These are phyloP conservation scores for Xylariaceae sp. DNA, from an alignment of 2,329 filamentous ascomycete species.

Conservation along the genomic window DNA sequence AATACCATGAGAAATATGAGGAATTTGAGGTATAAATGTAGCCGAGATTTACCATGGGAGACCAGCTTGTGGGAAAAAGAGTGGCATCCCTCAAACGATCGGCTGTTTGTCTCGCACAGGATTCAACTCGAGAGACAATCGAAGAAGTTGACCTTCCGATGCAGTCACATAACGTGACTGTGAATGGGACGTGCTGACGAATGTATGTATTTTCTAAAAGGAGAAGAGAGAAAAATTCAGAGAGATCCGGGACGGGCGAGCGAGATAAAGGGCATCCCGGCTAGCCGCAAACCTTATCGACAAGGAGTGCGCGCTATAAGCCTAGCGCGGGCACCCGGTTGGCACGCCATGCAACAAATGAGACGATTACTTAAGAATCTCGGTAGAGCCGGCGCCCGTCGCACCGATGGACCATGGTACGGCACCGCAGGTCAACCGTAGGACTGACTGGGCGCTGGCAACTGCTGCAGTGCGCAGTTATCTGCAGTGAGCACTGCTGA, in stretches of 20 bases:
- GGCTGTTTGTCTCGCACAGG: conserved; percentile 34
- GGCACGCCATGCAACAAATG: too few relatives aligned
- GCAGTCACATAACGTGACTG: conserved; percentile 25
- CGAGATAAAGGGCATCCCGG: not conserved
- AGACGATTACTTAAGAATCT: too few relatives aligned
- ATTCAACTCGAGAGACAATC: conserved; percentile 29
- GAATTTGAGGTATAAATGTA: conserved; percentile 21
- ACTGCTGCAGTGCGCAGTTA: too few relatives aligned
- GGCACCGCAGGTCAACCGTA: too few relatives aligned
- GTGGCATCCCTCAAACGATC: conserved; percentile 35
- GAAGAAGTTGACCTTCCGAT: conserved; percentile 22
- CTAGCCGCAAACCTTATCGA: not conserved
- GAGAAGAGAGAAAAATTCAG: conserved; percentile 5
- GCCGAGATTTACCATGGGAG: conserved; percentile 36
- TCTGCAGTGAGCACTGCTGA: too few relatives aligned
- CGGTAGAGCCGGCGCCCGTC: too few relatives aligned
- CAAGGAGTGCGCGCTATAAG: not conserved
- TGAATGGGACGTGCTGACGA: conserved; percentile 32
- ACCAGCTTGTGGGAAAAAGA: conserved; percentile 27
- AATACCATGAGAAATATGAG: not conserved
- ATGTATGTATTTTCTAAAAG: conserved; percentile 26
- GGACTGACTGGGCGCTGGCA: too few relatives aligned
- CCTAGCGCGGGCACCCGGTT: not conserved
- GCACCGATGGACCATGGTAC: too few relatives aligned
- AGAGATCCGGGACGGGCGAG: not conserved